Evolutionary conservation across 345 rosid species (phyloP).

Genomic region (Excoecaria cochinchinensis): DNA sequence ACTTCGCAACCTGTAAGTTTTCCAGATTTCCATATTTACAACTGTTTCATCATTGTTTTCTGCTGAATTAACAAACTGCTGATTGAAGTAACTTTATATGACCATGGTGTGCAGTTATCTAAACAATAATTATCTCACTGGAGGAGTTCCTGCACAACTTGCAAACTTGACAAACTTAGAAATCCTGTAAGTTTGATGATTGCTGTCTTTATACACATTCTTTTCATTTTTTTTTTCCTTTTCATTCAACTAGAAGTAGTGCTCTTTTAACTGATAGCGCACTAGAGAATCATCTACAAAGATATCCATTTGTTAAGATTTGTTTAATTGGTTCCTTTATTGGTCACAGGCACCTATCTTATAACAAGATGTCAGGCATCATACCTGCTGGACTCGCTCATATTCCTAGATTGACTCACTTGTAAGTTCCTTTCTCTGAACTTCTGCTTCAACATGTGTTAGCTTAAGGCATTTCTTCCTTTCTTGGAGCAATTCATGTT

Average conservation of each 20-base stretch:
- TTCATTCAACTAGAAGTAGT: not conserved
- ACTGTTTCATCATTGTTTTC: not conserved
- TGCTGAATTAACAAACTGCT: not conserved
- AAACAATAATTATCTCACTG: slow-evolving; percentile 86
- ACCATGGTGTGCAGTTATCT: slow-evolving; percentile 52
- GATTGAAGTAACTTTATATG: not conserved
- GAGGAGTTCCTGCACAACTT: slow-evolving; percentile 92
- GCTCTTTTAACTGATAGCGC: not conserved
- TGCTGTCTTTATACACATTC: not conserved
- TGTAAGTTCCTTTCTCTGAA: slow-evolving; percentile 49
- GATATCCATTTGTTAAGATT: slow-evolving; percentile 1
- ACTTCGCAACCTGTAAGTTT: slow-evolving; percentile 80
- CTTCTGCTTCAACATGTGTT: not conserved
- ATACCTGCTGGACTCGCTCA: slow-evolving; percentile 72
- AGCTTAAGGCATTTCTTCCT: not conserved
- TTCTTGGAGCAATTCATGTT: not conserved
- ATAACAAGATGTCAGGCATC: slow-evolving; percentile 77
- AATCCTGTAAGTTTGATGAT: slow-evolving; percentile 59
- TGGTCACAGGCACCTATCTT: slow-evolving; percentile 67
- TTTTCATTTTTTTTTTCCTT: not conserved
- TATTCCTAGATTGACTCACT: slow-evolving; percentile 73
- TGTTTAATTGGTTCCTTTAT: slow-evolving; percentile 13
- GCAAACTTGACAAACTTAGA: slow-evolving; percentile 85
- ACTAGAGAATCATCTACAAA: not conserved
- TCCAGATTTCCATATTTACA: not conserved